Base-by-base conservation (phyloP, 768 basidiomycete species). In the Cubamyces sp. region DNA sequence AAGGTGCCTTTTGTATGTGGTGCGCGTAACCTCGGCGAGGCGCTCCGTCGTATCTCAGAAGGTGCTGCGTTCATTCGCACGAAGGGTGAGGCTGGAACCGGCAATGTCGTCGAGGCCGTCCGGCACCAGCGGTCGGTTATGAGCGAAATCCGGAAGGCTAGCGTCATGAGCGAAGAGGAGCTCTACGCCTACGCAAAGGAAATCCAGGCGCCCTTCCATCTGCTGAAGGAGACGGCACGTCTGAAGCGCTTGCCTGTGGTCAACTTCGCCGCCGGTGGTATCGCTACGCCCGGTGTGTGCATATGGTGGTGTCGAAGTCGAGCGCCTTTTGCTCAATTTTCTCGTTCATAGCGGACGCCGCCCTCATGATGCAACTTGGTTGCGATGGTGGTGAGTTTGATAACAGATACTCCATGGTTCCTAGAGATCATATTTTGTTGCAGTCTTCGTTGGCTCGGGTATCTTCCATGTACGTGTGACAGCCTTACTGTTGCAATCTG, bases 21-120 rank as follows among this genome's bases (percentile, higher is more conserved):
- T 60, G 92, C 94, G 60, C 89, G 92, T 57, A 89, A 96, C 75
- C 86, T 99, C 30, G 97, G 97, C 56, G 96, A 98, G 76, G 97
- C 97, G 3, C 82, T 99, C 5, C 88, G 97, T 42, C 87, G 97
- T 64, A 97, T 99, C 69, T 92, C 92, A 23, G 97, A 99, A 75
- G 97, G 97, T 48, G 96, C 96, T 1, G 94, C 97, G 0, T 95
- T 98, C 84, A 95, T 99, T 77, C 94, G 97, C 67, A 98, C 96
- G 61, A 99, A 98, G 78, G 96, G 94, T 57, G 90, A 92, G 74
- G 90, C 89, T 18, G 92, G 92, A 19, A 94, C 92, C 0, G 92
- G 92, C 43, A 94, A 94, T 71, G 89, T 94, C 50, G 90, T 94
- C 59, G 92, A 94, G 75, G 97, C 97, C 25, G 97, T 98, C 57